phyloP scores from a whole-genome alignment of 768 basidiomycete species.

The Suillus cothurnatus region DNA sequence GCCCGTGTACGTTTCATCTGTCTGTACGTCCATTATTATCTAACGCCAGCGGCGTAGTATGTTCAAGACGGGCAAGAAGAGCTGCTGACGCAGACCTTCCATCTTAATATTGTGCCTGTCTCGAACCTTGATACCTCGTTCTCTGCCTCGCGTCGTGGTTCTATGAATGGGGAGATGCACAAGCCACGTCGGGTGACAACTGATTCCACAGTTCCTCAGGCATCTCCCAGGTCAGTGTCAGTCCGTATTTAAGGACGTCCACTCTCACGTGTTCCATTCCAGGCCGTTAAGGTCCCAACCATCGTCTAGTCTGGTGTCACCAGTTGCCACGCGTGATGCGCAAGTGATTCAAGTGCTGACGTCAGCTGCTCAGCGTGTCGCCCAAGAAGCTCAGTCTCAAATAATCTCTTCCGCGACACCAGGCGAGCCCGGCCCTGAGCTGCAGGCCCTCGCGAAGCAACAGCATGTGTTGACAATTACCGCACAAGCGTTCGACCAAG shows the following conservation, averaged over 20 bases:
- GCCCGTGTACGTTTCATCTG: constrained; percentile 60
- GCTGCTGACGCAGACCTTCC: constrained; percentile 64
- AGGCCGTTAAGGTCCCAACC: constrained; percentile 37
- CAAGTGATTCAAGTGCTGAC: constrained; percentile 80
- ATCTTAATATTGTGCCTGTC: constrained; percentile 72
- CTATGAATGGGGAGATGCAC: constrained; percentile 46
- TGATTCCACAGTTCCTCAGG: constrained; percentile 41
- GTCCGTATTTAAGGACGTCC: neutral
- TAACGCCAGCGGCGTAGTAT: constrained; percentile 46
- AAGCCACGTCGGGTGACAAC: constrained; percentile 43
- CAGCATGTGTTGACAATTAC: constrained; percentile 75
- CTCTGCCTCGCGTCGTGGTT: constrained; percentile 47
- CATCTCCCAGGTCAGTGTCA: constrained; percentile 30
- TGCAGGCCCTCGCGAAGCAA: constrained; percentile 77
- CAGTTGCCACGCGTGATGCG: constrained; percentile 53
- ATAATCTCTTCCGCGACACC: constrained; percentile 52
- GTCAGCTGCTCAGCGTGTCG: constrained; percentile 75
- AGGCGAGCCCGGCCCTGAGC: constrained; percentile 46
- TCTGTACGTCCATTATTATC: constrained; percentile 15
- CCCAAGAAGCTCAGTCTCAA: constrained; percentile 72
- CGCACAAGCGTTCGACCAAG: constrained; percentile 75
- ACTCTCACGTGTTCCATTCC: constrained; percentile 13
- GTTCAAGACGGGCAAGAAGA: constrained; percentile 76
- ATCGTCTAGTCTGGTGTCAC: constrained; percentile 31
- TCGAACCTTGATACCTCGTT: constrained; percentile 49